Base-by-base conservation (phyloP, 2,329 filamentous ascomycete genomes). In the Cordyceps farinosa region DNA sequence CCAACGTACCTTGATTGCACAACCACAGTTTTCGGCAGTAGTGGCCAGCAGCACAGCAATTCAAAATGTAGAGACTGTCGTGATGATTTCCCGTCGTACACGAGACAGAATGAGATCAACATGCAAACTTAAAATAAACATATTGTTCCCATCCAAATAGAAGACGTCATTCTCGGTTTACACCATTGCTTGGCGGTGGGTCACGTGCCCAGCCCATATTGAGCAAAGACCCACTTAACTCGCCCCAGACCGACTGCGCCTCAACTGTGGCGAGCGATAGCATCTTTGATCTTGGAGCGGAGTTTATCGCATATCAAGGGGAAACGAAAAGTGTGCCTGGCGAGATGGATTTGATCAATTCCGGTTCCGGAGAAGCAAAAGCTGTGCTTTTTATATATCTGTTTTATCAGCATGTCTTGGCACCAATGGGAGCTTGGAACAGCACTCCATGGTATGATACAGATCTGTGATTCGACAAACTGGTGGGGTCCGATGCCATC, bases 151-250 rank as follows among this genome's bases (percentile, higher is more conserved):
- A 29, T 45, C 17, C 11, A 27, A 60, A 52, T 60, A 17, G 9
- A 53, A 61, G 58, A 61, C 58, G 58, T 61, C 59, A 62, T 62
- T 48, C 29, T n/a, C 42, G 5, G n/a, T 45, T 50, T 38, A n/a
- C 13, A 34, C 36, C 17, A 9, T 34, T 48, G 47, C 61, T 63
- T 63, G 61, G 61, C 53, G 17, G 61, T 48, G 61, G 48, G 32
- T 63, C 61, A 63, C 61, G 61, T 63, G 61, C 54, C 1, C 45
- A 36, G 22, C 30, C n/a, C 13, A 15, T 52, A 32, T 51, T 60
- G 22, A 36, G 36, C 17, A 9, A 15, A 10, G 34, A 8, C 27
- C 56, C 57, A 51, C 36, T 42, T 44, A 22, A 51, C 40, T 29
- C 17, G 47, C 45, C 44, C 56, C 56, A 40, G 15, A 10, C 22